A percentile compares a stretch with the other conserved stretches of the same genome.
phyloP scores from a whole-genome alignment of 2,329 filamentous ascomycete genomes.

The Ophiostoma tasmaniense region DNA sequence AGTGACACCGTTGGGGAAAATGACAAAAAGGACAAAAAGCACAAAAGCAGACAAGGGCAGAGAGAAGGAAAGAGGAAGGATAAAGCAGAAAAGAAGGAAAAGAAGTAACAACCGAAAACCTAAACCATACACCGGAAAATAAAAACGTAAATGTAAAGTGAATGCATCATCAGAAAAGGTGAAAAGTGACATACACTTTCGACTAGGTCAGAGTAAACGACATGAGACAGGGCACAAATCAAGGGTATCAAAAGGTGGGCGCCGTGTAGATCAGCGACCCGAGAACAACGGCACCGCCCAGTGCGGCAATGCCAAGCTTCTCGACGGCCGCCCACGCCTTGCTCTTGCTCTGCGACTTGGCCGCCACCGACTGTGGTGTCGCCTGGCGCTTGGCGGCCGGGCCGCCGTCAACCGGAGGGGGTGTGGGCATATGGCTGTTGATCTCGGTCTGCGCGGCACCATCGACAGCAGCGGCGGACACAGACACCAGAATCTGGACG shows the following conservation, averaged over 20 bases:
- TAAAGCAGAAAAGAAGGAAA: background rate
- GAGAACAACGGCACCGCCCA: conserved; percentile 32
- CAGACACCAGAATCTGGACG: background rate
- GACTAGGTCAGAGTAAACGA: background rate
- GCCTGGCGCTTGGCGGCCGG: conserved; percentile 18
- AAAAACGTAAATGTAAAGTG: too few species aligned
- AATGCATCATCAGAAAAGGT: background rate
- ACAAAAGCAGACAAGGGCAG: background rate
- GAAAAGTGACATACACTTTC: background rate
- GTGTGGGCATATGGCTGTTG: background rate
- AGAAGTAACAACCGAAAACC: background rate
- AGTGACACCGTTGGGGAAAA: background rate
- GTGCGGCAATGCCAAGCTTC: conserved; percentile 30
- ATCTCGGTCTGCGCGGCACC: background rate
- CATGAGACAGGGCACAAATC: background rate
- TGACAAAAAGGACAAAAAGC: background rate
- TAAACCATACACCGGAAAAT: too few species aligned
- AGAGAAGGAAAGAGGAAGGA: background rate
- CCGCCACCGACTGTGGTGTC: conserved; percentile 7
- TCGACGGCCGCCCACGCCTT: conserved; percentile 16
- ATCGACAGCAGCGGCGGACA: background rate
- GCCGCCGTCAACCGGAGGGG: background rate
- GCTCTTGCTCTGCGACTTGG: conserved; percentile 8
- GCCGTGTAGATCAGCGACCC: conserved; percentile 33
- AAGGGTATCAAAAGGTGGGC: conserved; percentile 25